Base-by-base conservation (phyloP, 2,329 filamentous ascomycete genomes). In the Bipolaris victoriae region DNA sequence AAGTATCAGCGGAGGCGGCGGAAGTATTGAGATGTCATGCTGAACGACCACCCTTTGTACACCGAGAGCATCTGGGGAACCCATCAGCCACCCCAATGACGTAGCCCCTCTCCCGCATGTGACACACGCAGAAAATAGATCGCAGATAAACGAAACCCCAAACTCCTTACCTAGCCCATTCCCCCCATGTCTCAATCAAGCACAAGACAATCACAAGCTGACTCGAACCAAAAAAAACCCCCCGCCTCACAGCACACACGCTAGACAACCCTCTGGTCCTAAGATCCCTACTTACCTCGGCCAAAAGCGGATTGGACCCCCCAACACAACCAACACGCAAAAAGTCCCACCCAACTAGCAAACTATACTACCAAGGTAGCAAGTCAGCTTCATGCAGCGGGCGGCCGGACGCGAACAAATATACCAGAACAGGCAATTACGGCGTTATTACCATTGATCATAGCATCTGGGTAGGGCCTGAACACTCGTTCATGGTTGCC, bases 381-480 rank as follows among this genome's bases (percentile, higher is more conserved):
- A 7, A 7, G 20, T 20, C 2, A 26, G 24, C 7, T 31, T 31
- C 7, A 13, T 31, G 29, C 29, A 2, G 29, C 10, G 29, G 10
- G 20, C 20, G 20, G 20, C 6, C 29, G 29, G 10, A 16, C 29
- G 29, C 24, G 7, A 31, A 5, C 29, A 9, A 31, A 31, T 31
- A 31, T 37, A 22, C 46, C 35, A 26, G 22, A 49, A 39, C 15
- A 49, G 46, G 46, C 35, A 49, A 49, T 13, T 31, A 7, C n/a
- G 2, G 26, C 13, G 35, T 13, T 1, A 39, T 26, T 7, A 16
- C 33, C 20, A 37, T 49, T 3, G 46, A 49, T 39, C 18, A 35
- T 22, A 29, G 46, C 46, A 36, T 49, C 46, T 49, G 24, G 46
- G 46, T 49, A 49, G 37, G 46, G 29, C 29, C 29, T 31, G 29